These are phyloP conservation scores for Talaromyces sp. DNA, from an alignment of 2,329 filamentous ascomycete genomes.

Conservation along the genomic window DNA sequence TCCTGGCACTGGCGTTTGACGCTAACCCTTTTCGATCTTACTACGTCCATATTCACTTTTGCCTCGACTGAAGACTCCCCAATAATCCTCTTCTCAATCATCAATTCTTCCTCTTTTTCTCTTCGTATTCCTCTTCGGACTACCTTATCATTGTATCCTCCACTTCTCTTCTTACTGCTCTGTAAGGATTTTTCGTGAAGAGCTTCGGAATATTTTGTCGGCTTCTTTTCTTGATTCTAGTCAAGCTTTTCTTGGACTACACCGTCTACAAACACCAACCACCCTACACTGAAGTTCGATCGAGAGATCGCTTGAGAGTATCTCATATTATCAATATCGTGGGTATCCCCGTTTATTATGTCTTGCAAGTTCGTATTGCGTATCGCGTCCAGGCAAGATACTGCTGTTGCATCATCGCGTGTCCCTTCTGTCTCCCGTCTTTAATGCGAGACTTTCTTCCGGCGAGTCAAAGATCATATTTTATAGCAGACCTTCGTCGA, in stretches of 20 bases:
- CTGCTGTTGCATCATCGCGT: neutral
- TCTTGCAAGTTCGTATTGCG: neutral
- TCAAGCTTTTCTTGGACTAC: slow-evolving; percentile 1
- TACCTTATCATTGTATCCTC: neutral
- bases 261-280: neutral
- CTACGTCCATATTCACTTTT: slow-evolving; percentile 9
- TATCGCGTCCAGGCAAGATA: neutral
- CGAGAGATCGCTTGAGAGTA: neutral
- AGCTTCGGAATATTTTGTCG: neutral
- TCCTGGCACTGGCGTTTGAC: neutral
- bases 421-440: neutral
- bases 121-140: neutral
- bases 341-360: neutral
- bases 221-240: neutral
- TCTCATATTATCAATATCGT: neutral
- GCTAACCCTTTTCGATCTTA: slow-evolving; percentile 2
- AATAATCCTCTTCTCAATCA: neutral
- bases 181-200: neutral
- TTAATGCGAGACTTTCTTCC: neutral
- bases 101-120: neutral
- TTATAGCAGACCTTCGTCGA: neutral
- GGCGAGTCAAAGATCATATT: neutral
- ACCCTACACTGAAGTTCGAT: neutral
- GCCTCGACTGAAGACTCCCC: neutral
- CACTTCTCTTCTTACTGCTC: neutral